A percentile compares a stretch with the other conserved stretches of the same genome.
phyloP scores from a whole-genome alignment of 257 asterid species.

The Solanum verrucosum region DNA sequence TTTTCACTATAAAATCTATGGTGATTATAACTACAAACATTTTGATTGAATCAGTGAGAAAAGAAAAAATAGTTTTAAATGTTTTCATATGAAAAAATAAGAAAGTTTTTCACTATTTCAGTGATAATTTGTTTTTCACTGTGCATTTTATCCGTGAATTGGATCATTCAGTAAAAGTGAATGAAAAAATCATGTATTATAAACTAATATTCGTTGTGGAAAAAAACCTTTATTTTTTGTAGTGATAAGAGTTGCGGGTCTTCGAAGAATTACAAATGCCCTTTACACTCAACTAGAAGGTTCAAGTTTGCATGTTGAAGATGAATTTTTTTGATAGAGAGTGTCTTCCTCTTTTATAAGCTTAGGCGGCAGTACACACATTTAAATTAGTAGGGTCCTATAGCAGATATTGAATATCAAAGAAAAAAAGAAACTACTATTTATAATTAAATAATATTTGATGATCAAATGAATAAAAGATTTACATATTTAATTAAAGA shows the following conservation, averaged over 20 bases:
- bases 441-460: background rate
- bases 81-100: too few species aligned
- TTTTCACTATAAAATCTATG: too few species aligned
- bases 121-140: accelerated
- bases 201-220: too few species aligned
- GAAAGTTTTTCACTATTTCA: too few species aligned
- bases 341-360: background rate
- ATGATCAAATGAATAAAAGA: background rate
- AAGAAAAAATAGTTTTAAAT: too few species aligned
- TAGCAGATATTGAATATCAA: background rate
- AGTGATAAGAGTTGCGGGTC: background rate
- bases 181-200: too few species aligned
- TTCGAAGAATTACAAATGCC: background rate
- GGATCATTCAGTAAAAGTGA: too few species aligned
- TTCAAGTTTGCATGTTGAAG: background rate
- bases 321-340: background rate
- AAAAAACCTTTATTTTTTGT: too few species aligned
- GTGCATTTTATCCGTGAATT: accelerated
- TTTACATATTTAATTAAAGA: background rate
- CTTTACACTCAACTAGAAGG: background rate
- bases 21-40: accelerated
- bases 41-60: too few species aligned
- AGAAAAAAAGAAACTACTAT: background rate
- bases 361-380: background rate
- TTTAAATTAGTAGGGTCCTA: background rate